Evolutionary conservation across 2,329 filamentous ascomycete genomes (phyloP).

Genomic region (Aureobasidium sp.): DNA sequence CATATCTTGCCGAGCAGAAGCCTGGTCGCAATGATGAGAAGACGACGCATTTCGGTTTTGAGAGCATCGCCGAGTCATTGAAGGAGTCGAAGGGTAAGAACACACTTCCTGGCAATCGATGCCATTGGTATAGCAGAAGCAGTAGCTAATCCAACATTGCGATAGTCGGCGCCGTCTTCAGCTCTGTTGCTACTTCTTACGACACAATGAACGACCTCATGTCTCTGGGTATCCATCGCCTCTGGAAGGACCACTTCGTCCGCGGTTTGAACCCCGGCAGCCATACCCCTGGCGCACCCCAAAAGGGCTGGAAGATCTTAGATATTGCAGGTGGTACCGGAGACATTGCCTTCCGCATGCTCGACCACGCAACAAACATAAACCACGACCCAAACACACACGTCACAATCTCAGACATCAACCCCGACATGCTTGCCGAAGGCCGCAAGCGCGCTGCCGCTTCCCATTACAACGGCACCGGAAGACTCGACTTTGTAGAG

Average conservation of each 20-base stretch:
- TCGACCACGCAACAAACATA: slow-evolving; percentile 75
- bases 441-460: slow-evolving; percentile 68
- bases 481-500: slow-evolving; percentile 65
- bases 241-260: slow-evolving; percentile 98
- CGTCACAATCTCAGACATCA: slow-evolving; percentile 94
- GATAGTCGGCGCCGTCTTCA: slow-evolving; percentile 79
- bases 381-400: slow-evolving; percentile 72
- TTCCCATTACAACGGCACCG: slow-evolving; percentile 51
- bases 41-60: slow-evolving; percentile 85
- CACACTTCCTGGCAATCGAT: background rate
- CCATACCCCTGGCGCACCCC: slow-evolving; percentile 36
- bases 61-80: slow-evolving; percentile 72
- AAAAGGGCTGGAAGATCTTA: slow-evolving; percentile 66
- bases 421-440: slow-evolving; percentile 86
- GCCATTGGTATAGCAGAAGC: slow-evolving; percentile 19
- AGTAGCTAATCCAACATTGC: slow-evolving; percentile 11
- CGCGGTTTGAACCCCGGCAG: slow-evolving; percentile 77
- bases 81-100: slow-evolving; percentile 60
- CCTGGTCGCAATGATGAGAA: slow-evolving; percentile 36
- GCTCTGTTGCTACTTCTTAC: slow-evolving; percentile 88
- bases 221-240: slow-evolving; percentile 91
- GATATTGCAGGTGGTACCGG: slow-evolving; percentile 96
- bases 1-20: slow-evolving; percentile 11
- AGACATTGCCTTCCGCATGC: slow-evolving; percentile 94
- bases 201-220: slow-evolving; percentile 99